These are phyloP conservation scores for Solanum rostratum DNA, from an alignment of 257 asterid species.

Conservation along the genomic window DNA sequence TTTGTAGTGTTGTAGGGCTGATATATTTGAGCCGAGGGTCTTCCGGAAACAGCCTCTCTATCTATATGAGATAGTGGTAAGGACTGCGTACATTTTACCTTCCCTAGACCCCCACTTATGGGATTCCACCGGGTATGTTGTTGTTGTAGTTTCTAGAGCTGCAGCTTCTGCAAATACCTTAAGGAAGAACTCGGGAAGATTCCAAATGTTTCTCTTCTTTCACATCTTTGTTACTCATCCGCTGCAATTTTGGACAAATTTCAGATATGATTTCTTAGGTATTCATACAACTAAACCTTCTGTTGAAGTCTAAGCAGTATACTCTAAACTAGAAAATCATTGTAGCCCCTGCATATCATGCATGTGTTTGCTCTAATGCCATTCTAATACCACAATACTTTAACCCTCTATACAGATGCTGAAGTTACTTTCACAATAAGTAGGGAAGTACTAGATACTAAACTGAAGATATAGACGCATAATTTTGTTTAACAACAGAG, in stretches of 20 bases:
- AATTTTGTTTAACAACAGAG: not conserved
- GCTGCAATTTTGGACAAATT: not conserved
- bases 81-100: no score
- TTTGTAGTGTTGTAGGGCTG: not conserved
- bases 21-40: no score
- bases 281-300: not conserved
- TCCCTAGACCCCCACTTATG: no score
- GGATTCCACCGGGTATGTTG: no score
- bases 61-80: no score
- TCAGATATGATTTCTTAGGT: not conserved
- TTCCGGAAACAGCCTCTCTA: no score
- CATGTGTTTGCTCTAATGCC: not conserved
- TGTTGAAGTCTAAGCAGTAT: not conserved
- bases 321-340: not conserved
- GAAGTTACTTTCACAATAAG: not conserved
- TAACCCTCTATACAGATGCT: not conserved
- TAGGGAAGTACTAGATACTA: not conserved
- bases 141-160: not conserved
- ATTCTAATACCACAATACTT: not conserved
- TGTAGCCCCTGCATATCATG: not conserved
- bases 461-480: not conserved
- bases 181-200: not conserved
- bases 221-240: not conserved
- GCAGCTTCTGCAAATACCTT: not conserved
- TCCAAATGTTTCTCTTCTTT: not conserved